A percentile compares a stretch with the other conserved stretches of the same genome.
These are phyloP conservation scores for Hypsizygus ulmarius DNA, from an alignment of 1,284 basidiomycete species.

Conservation along the genomic window DNA sequence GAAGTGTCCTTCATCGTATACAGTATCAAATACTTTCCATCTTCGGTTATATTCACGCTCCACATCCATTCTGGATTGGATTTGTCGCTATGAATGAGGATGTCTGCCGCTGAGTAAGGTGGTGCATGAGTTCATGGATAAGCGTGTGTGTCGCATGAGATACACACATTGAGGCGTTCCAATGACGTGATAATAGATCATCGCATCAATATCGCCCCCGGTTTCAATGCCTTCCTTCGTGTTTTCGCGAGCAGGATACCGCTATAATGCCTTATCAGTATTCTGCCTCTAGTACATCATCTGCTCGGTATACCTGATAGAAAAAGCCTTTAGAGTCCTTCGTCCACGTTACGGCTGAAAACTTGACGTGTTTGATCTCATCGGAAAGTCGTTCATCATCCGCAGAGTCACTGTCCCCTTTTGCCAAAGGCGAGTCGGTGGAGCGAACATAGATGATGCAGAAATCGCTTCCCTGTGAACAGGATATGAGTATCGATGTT, in stretches of 20 bases:
- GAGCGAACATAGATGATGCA: constrained; percentile 66
- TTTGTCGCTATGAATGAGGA: constrained; percentile 63
- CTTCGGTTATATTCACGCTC: constrained; percentile 53
- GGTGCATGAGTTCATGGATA: constrained; percentile 13
- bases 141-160: constrained; percentile 5
- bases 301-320: constrained; percentile 57
- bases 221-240: constrained; percentile 60
- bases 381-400: constrained; percentile 59
- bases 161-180: constrained; percentile 66
- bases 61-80: constrained; percentile 71
- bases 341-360: constrained; percentile 70
- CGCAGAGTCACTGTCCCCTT: constrained; percentile 37
- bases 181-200: constrained; percentile 72
- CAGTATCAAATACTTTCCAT: constrained; percentile 64
- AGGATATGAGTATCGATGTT: neutral
- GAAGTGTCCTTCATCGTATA: constrained; percentile 60
- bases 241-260: constrained; percentile 58
- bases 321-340: constrained; percentile 80
- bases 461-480: constrained; percentile 69
- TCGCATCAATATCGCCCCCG: constrained; percentile 62
- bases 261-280: constrained; percentile 29
- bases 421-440: constrained; percentile 55
- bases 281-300: neutral
- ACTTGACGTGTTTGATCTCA: constrained; percentile 74
- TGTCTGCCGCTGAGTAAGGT: constrained; percentile 53